Base-by-base conservation (phyloP, 208 protist species). In the Lotmaria passim region DNA sequence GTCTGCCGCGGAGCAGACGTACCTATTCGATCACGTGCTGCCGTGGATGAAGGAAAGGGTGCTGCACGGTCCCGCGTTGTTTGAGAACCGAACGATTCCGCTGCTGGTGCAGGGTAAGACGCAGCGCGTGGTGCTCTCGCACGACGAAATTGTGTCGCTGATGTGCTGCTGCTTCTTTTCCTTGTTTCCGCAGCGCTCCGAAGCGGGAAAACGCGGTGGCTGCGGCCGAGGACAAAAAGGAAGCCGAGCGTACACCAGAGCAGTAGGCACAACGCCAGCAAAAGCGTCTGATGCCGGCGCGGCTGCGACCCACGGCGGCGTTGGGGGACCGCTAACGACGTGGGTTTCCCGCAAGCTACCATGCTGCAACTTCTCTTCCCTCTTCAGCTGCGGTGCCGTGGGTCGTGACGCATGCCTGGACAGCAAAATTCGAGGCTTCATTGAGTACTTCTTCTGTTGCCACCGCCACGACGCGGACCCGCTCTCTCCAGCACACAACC, bases 81-180 rank as follows among this genome's bases (percentile, higher is more conserved):
- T 91, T 50, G 14, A 53, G 3, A 19, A 24, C 14, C 60, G 73
- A 23, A 48, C 39, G 0, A 15, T 85, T 24, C 58, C 69, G 0
- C 50, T 89, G 2, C 72, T 88, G 21, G 44, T 55, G 10, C 73
- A 83, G 43, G 62, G 73, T 24, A 43, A 51, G 11, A 83, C 69
- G 24, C 53, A 44, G 17, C 53, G 48, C 5, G 38, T 89, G 0
- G 44, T 78, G 24, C 41, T 91, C 17, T 74, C 64, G 1, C 28
- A 76, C 60, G 61, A 74, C 3, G 75, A 94, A 57, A 62, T 52
- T 6, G 52, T 74, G 47, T 75, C 65, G 46, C 70, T 91, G 8
- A 39, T 87, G 63, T 78, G 72, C 47, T 91, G 84, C 62, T 69
- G 64, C 59, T 91, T 94, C 67, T 92, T 92, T 57, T 92, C 82